These are phyloP conservation scores for Coemansia sp. DNA, from an alignment of 192 early-diverging fungal genomes.

Conservation along the genomic window DNA sequence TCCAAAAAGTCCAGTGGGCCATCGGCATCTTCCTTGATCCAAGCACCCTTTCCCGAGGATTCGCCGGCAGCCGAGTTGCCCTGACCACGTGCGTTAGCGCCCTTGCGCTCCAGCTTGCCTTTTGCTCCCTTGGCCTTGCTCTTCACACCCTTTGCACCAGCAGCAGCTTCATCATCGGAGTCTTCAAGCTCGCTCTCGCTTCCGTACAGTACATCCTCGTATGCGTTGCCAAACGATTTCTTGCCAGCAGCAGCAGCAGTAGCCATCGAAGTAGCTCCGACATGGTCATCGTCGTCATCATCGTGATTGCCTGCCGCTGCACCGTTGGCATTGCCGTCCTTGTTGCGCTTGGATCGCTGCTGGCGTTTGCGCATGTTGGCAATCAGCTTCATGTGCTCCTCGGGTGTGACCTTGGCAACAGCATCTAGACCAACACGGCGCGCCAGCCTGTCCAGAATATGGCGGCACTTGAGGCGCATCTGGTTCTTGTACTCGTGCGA, in stretches of 20 bases:
- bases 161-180: slow-evolving; percentile 63
- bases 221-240: slow-evolving; percentile 67
- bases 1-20: slow-evolving; percentile 90
- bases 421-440: slow-evolving; percentile 76
- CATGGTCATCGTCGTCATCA: slow-evolving; percentile 48
- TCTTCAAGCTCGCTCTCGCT: slow-evolving; percentile 88
- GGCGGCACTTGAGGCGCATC: slow-evolving; percentile 88
- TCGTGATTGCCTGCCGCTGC: slow-evolving; percentile 40
- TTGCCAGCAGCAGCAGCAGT: slow-evolving; percentile 41
- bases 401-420: slow-evolving; percentile 76
- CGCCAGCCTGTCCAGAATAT: slow-evolving; percentile 89
- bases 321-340: slow-evolving; percentile 31
- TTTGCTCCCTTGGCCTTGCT: slow-evolving; percentile 20
- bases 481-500: slow-evolving; percentile 82
- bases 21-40: slow-evolving; percentile 70
- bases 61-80: background rate
- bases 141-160: slow-evolving; percentile 15
- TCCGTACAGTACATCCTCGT: slow-evolving; percentile 89
- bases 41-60: slow-evolving; percentile 24
- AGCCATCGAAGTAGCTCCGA: slow-evolving; percentile 35
- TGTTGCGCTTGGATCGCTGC: slow-evolving; percentile 73
- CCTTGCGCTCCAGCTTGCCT: slow-evolving; percentile 29
- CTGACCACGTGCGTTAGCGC: slow-evolving; percentile 2
- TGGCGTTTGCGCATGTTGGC: slow-evolving; percentile 90
- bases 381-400: slow-evolving; percentile 84